Evolutionary conservation across 176 grass and related monocot genomes (phyloP).

Genomic region (Alloteropsis semialata): DNA sequence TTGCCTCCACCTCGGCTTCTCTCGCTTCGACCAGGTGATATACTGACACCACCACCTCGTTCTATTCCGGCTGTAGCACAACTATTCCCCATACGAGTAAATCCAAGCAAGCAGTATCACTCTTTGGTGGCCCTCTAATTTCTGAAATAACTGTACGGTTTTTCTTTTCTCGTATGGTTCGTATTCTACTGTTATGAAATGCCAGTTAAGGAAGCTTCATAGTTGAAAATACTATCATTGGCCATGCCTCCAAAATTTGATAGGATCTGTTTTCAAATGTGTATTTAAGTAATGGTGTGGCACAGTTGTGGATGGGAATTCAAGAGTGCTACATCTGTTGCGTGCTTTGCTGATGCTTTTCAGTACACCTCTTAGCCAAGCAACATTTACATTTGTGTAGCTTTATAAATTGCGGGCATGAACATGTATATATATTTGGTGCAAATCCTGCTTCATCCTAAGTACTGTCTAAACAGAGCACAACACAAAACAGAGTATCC

Average conservation of each 20-base stretch:
- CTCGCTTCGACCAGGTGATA: constrained; percentile 7
- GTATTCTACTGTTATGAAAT: background rate
- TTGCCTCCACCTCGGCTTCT: background rate
- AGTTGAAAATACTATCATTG: background rate
- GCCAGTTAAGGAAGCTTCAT: background rate
- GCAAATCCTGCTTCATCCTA: background rate
- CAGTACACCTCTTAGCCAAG: background rate
- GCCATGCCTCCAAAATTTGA: background rate
- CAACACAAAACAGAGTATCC: no score
- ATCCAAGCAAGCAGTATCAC: background rate
- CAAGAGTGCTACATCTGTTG: background rate
- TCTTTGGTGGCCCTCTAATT: background rate
- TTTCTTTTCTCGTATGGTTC: no score
- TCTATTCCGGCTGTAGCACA: background rate
- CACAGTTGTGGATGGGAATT: background rate
- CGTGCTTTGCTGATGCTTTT: background rate
- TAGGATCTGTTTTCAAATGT: background rate
- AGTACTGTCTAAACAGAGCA: no score
- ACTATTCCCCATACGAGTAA: background rate
- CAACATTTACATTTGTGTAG: background rate
- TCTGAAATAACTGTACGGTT: background rate
- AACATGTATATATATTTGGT: background rate
- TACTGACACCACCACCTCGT: background rate
- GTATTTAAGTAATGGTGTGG: background rate
- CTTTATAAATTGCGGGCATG: background rate